phyloP scores from a whole-genome alignment of 306 rosid genomes.

The Medicago ruthenica region DNA sequence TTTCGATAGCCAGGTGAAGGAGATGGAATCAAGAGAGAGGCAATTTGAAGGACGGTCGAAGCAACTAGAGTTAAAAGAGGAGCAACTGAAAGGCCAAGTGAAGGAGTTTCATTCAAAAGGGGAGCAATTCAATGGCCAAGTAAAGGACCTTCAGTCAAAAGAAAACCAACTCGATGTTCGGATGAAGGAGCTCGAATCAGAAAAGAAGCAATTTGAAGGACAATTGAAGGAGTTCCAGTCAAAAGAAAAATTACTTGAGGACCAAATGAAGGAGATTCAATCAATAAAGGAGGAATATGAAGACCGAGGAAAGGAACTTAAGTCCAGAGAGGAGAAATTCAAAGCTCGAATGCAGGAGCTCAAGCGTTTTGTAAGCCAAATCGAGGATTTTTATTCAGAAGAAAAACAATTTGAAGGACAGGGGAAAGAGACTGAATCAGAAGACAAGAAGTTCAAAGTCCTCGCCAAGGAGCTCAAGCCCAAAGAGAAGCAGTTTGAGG shows the following conservation, averaged over 20 bases:
- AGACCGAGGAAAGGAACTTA: background rate
- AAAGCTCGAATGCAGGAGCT: background rate
- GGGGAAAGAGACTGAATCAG: background rate
- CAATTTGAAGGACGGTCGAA: background rate
- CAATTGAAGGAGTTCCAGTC: background rate
- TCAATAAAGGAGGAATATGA: conserved; percentile 1
- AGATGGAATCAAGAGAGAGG: background rate
- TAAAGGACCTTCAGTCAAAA: conserved; percentile 28
- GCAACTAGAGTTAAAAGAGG: background rate
- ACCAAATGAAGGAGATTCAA: background rate
- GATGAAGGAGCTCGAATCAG: conserved; percentile 21
- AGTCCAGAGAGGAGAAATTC: background rate
- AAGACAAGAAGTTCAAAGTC: background rate
- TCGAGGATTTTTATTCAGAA: conserved; percentile 11
- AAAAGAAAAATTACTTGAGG: background rate
- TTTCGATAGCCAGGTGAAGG: background rate
- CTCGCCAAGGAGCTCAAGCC: background rate
- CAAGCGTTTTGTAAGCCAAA: background rate
- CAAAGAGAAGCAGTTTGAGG: background rate
- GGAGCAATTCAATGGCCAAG: background rate
- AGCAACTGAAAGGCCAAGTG: background rate
- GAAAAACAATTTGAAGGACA: background rate
- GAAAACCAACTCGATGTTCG: background rate
- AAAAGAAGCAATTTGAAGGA: background rate
- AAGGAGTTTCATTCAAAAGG: background rate